phyloP scores from a whole-genome alignment of 148 eudicot genomes.

The Suaeda aralocaspica region DNA sequence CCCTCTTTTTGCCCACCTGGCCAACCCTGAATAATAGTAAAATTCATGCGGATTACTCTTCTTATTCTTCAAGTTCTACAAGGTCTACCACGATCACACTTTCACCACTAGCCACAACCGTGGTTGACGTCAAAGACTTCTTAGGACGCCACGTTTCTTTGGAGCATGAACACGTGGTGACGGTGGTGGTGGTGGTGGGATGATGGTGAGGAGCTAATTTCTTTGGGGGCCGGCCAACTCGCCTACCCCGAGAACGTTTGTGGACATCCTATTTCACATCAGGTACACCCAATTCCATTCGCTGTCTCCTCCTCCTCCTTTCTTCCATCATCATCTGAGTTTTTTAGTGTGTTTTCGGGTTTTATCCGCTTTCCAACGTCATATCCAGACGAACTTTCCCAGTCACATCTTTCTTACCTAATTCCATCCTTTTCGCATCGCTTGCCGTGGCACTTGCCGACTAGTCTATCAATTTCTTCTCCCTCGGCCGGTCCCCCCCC shows the following conservation, averaged over 20 bases:
- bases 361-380: conserved; percentile 10
- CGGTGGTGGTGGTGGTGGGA: background rate
- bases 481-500: no score
- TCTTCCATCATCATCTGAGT: conserved; percentile 4
- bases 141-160: conserved; percentile 39
- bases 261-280: background rate
- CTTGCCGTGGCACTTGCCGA: no score
- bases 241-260: background rate
- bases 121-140: background rate
- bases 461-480: no score
- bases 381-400: conserved; percentile 30
- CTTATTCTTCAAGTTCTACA: background rate
- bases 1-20: conserved; percentile 48
- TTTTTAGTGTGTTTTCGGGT: background rate
- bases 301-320: background rate
- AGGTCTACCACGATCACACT: background rate
- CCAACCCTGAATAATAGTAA: conserved; percentile 71
- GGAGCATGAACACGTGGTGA: conserved; percentile 1
- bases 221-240: background rate
- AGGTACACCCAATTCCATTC: background rate
- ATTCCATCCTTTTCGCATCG: no score
- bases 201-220: background rate
- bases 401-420: conserved; percentile 31
- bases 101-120: no score
- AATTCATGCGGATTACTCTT: conserved; percentile 38